phyloP scores from a whole-genome alignment of 495 filamentous ascomycete genomes.

The Darksidea phi region DNA sequence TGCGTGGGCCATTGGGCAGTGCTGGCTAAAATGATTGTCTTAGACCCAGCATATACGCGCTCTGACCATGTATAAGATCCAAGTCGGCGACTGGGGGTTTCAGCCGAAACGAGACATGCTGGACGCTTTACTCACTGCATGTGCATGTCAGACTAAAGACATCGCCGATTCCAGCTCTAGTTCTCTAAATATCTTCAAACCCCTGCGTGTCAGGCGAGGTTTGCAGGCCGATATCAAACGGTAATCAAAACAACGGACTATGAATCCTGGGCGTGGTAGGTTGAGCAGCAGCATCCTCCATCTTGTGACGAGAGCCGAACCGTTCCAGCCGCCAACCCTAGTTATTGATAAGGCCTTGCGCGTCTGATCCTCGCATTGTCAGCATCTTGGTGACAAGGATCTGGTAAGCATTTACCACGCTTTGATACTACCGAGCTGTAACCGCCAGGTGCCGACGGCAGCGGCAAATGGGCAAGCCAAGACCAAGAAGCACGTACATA shows the following conservation, averaged over 20 bases:
- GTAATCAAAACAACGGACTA: background rate
- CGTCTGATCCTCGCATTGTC: too few relatives aligned
- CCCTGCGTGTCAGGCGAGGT: background rate
- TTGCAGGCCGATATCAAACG: conserved; percentile 1
- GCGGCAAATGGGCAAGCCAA: too few relatives aligned
- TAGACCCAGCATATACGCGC: too few relatives aligned
- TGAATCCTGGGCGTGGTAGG: background rate
- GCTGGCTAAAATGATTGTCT: conserved; percentile 19
- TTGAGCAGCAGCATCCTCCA: background rate
- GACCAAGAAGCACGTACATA: too few relatives aligned
- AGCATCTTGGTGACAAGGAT: too few relatives aligned
- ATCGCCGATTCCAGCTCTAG: background rate
- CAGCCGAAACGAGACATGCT: conserved; percentile 15
- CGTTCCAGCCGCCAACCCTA: conserved; percentile 5
- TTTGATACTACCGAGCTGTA: too few relatives aligned
- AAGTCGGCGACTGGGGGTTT: conserved; percentile 12
- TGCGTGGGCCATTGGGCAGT: conserved; percentile 16
- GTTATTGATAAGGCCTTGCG: too few relatives aligned
- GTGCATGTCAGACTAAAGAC: background rate
- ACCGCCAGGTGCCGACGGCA: too few relatives aligned
- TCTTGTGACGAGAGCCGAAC: background rate
- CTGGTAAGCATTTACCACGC: too few relatives aligned
- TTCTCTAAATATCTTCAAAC: background rate
- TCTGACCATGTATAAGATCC: conserved; percentile 2
- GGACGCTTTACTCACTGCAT: conserved; percentile 9